These are phyloP conservation scores for Candida alai DNA, from an alignment of 805 yeast species.

Conservation along the genomic window DNA sequence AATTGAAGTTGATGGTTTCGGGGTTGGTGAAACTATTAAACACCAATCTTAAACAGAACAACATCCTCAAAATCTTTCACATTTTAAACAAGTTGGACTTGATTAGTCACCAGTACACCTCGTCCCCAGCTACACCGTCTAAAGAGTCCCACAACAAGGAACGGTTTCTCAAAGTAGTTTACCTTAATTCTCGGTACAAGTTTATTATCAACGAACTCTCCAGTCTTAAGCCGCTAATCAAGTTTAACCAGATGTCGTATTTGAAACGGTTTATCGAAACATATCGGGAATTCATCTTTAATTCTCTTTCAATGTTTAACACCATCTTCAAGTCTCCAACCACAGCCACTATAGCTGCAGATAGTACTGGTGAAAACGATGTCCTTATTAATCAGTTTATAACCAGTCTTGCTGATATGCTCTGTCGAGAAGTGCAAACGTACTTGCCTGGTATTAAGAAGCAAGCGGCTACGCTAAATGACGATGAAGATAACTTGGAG, in stretches of 20 bases:
- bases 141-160: conserved; percentile 4
- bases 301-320: conserved; percentile 62
- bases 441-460: conserved; percentile 19
- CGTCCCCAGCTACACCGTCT: background rate
- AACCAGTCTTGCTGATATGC: conserved; percentile 24
- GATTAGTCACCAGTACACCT: conserved; percentile 5
- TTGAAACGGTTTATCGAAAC: conserved; percentile 79
- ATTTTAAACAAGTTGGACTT: conserved; percentile 64
- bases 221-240: conserved; percentile 52
- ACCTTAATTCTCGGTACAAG: conserved; percentile 62
- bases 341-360: conserved; percentile 8
- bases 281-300: conserved; percentile 77
- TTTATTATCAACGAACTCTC: conserved; percentile 62
- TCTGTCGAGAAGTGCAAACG: conserved; percentile 18
- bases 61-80: conserved; percentile 72
- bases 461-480: background rate
- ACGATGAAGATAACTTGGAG: conserved; percentile 12
- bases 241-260: conserved; percentile 53
- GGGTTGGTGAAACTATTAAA: conserved; percentile 66
- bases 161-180: conserved; percentile 44
- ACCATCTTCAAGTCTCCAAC: conserved; percentile 50
- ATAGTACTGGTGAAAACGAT: conserved; percentile 17
- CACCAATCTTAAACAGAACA: conserved; percentile 76
- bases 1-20: conserved; percentile 61
- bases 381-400: conserved; percentile 27